Percentiles rank a stretch among this genome's conserved stretches.
Conservation (phyloP, 306 rosid genomes). For the Gynostemma pentaphyllum region DNA sequence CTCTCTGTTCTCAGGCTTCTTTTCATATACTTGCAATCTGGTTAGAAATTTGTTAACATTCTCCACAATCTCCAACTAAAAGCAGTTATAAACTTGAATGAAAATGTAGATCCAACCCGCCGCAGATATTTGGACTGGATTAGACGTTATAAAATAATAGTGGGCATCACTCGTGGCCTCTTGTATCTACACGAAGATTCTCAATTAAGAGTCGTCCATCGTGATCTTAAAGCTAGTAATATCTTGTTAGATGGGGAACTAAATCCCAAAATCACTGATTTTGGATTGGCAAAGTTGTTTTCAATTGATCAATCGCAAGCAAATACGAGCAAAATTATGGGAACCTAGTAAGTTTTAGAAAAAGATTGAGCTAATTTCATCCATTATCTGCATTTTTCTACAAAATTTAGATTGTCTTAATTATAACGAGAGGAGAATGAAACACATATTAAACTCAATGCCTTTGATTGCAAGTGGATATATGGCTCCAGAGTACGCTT, state of each 20-base stretch:
- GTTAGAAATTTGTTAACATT: not conserved
- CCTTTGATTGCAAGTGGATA: not conserved
- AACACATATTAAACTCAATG: not conserved
- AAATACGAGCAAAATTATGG: not conserved
- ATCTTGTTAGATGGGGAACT: constrained; percentile 14
- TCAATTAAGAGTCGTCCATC: constrained; percentile 16
- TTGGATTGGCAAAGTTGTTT: constrained; percentile 19
- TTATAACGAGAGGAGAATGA: too few species aligned
- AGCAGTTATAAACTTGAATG: not conserved
- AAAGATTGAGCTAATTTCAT: not conserved
- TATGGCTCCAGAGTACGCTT: not conserved
- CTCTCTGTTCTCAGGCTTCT: not conserved
- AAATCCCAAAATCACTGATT: constrained; percentile 18
- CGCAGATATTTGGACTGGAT: constrained; percentile 13
- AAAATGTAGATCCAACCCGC: not conserved
- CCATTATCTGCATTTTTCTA: not conserved
- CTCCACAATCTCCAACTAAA: not conserved
- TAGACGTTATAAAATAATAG: constrained; percentile 11
- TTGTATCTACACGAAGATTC: constrained; percentile 19
- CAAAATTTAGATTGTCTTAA: not conserved
- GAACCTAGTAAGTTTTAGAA: not conserved
- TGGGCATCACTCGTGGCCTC: constrained; percentile 15
- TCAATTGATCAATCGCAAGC: not conserved
- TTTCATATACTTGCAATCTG: not conserved
- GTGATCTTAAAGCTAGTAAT: constrained; percentile 16